phyloP scores from a whole-genome alignment of 2,329 filamentous ascomycete genomes.

The Pseudogymnoascus sp. region DNA sequence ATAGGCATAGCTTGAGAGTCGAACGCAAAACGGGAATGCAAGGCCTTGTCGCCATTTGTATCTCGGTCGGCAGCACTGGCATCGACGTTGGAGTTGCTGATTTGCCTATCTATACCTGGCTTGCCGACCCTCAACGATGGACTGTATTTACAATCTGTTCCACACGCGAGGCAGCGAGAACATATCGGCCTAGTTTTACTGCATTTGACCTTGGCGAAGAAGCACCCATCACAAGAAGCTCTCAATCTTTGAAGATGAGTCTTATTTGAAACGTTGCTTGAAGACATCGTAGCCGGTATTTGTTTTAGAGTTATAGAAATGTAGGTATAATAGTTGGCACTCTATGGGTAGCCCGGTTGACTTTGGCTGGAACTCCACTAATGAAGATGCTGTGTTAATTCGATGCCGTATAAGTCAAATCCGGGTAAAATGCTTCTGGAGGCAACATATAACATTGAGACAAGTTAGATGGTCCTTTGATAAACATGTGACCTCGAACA shows the following conservation, averaged over 20 bases:
- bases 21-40: background rate
- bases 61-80: conserved; percentile 11
- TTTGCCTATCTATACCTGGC: conserved; percentile 33
- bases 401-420: background rate
- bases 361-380: background rate
- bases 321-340: background rate
- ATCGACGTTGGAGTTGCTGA: conserved; percentile 12
- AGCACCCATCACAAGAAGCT: conserved; percentile 46
- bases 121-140: conserved; percentile 44
- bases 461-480: background rate
- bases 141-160: conserved; percentile 43
- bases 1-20: conserved; percentile 9
- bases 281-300: conserved; percentile 14
- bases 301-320: background rate
- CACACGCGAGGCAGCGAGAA: conserved; percentile 41
- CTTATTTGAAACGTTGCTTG: conserved; percentile 22
- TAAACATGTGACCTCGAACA: background rate
- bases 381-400: background rate
- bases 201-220: conserved; percentile 48
- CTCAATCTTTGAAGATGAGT: conserved; percentile 36
- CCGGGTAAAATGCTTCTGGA: background rate
- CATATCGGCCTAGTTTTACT: conserved; percentile 45
- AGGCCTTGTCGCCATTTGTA: background rate
- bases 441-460: background rate
- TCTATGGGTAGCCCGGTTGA: background rate